phyloP scores from a whole-genome alignment of 805 yeast species.

The Yarrowia sp. region DNA sequence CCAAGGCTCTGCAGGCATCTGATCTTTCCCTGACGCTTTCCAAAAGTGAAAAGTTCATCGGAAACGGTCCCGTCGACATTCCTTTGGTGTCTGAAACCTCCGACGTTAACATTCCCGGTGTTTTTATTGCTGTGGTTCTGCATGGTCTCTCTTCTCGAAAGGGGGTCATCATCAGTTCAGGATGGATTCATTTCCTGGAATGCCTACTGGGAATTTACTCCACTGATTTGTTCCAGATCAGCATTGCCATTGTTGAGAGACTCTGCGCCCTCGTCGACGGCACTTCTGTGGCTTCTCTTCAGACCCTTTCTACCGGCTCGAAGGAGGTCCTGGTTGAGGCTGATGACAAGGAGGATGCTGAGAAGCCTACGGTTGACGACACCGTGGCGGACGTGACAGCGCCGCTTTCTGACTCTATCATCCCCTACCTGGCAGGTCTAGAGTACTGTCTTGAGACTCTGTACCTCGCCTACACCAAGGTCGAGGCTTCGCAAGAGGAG shows the following conservation, averaged over 20 bases:
- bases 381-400: conserved; percentile 40
- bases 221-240: conserved; percentile 51
- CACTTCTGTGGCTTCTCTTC: conserved; percentile 33
- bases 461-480: conserved; percentile 16
- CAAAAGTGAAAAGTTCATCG: conserved; percentile 8
- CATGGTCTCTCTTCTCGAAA: conserved; percentile 17
- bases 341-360: neutral
- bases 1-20: conserved; percentile 24
- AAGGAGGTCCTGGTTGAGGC: conserved; percentile 1
- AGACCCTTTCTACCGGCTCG: neutral
- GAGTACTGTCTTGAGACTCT: conserved; percentile 49
- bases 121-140: conserved; percentile 21
- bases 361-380: neutral
- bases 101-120: conserved; percentile 19
- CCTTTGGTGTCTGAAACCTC: conserved; percentile 10
- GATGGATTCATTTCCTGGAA: conserved; percentile 22
- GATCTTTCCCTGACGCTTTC: conserved; percentile 18
- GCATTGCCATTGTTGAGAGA: conserved; percentile 54
- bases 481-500: conserved; percentile 10
- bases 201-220: conserved; percentile 24
- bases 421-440: conserved; percentile 52
- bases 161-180: conserved; percentile 10
- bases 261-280: conserved; percentile 44
- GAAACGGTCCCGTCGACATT: conserved; percentile 22
- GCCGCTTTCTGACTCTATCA: conserved; percentile 47